A percentile compares a stretch with the other conserved stretches of the same genome.
These are phyloP conservation scores for Camellia oleifera DNA, from an alignment of 179 eudicot genomes.

Conservation along the genomic window DNA sequence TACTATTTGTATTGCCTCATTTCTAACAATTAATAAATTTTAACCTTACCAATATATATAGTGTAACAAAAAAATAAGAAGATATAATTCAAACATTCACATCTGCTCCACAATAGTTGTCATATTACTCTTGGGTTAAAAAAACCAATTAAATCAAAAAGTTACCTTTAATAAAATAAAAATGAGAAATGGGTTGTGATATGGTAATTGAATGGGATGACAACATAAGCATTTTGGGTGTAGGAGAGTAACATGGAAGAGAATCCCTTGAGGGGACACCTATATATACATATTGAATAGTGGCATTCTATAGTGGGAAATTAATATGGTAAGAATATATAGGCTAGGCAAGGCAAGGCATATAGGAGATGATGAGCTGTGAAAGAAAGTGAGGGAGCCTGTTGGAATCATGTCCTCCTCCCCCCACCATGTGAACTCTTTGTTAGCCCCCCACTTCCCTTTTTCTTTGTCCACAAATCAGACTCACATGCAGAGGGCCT, in stretches of 20 bases:
- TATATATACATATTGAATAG: not conserved
- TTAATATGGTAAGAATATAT: not conserved
- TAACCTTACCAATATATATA: too few species aligned
- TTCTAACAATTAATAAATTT: too few species aligned
- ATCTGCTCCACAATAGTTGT: too few species aligned
- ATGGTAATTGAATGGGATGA: not conserved
- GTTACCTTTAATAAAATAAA: not conserved
- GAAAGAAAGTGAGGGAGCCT: not conserved
- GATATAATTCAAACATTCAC: too few species aligned
- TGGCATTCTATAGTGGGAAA: not conserved
- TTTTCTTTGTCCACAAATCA: constrained; percentile 42
- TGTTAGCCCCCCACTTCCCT: constrained; percentile 17
- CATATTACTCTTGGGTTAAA: too few species aligned
- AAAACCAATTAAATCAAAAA: too few species aligned
- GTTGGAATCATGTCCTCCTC: constrained; percentile 18
- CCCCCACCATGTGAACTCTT: constrained; percentile 21
- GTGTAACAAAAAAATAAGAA: too few species aligned
- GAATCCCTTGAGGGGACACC: not conserved
- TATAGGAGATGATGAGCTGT: constrained; percentile 19
- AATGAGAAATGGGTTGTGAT: too few species aligned
- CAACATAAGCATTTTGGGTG: not conserved
- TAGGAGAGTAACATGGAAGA: not conserved
- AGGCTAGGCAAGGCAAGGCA: not conserved
- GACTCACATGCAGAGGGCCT: constrained; percentile 34
- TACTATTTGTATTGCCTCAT: too few species aligned